Conservation (phyloP, 2,329 filamentous ascomycete species). For the Kalmusia sp. region DNA sequence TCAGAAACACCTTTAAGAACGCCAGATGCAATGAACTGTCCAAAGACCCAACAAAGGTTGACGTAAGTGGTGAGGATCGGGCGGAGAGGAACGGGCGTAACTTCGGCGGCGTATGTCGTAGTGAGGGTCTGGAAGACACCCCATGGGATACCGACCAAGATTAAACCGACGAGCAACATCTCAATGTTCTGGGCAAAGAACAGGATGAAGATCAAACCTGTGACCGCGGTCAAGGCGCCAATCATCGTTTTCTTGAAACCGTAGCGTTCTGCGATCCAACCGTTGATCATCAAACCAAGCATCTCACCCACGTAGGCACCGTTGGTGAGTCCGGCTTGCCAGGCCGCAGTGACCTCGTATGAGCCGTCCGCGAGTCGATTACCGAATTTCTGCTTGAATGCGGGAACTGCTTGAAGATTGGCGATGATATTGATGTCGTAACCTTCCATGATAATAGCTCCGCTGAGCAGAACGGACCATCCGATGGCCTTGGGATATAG, state of each 20-base stretch:
- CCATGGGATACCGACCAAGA: slow-evolving; percentile 57
- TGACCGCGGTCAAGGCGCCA: slow-evolving; percentile 37
- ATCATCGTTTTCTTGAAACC: slow-evolving; percentile 50
- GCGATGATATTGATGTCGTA: slow-evolving; percentile 83
- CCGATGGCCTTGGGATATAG: slow-evolving; percentile 86
- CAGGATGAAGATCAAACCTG: slow-evolving; percentile 44
- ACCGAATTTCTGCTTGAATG: slow-evolving; percentile 54
- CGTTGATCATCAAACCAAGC: slow-evolving; percentile 54
- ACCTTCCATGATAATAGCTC: slow-evolving; percentile 89
- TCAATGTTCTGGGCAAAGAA: slow-evolving; percentile 53
- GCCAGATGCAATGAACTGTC: slow-evolving; percentile 74
- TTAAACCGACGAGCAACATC: slow-evolving; percentile 67
- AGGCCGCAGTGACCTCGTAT: slow-evolving; percentile 53
- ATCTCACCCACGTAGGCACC: slow-evolving; percentile 55
- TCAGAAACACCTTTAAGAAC: slow-evolving; percentile 72
- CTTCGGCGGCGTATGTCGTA: slow-evolving; percentile 61
- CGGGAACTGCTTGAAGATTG: slow-evolving; percentile 69
- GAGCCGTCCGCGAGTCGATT: slow-evolving; percentile 43
- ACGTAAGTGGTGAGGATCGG: slow-evolving; percentile 68
- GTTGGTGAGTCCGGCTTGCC: slow-evolving; percentile 56
- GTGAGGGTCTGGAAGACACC: slow-evolving; percentile 57
- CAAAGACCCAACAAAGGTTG: slow-evolving; percentile 78
- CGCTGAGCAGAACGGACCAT: slow-evolving; percentile 85
- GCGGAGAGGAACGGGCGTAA: slow-evolving; percentile 74
- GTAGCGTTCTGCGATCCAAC: slow-evolving; percentile 52